Evolutionary conservation across 208 protist genomes (phyloP).

Genomic region (Vickermania ingenoplastis): DNA sequence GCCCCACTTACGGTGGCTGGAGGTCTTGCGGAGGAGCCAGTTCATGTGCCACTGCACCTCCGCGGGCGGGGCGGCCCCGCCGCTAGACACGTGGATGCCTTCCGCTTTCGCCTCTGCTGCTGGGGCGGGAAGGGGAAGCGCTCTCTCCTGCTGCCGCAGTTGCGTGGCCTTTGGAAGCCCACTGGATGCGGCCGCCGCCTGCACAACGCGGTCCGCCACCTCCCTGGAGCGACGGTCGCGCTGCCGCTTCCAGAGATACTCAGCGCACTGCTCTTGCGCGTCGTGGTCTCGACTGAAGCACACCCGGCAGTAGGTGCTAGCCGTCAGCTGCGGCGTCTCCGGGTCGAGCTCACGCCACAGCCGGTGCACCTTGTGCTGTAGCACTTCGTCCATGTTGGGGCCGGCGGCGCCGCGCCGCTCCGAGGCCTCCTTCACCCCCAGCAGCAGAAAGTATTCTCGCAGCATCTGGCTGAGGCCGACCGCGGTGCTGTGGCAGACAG

Average conservation of each 20-base stretch:
- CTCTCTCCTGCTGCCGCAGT: neutral
- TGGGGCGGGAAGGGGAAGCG: neutral
- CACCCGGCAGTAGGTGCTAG: constrained; percentile 46
- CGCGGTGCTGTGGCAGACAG: constrained; percentile 43
- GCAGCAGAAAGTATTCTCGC: constrained; percentile 77
- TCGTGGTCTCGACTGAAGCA: constrained; percentile 77
- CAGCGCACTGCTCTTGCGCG: constrained; percentile 48
- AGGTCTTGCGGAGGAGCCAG: constrained; percentile 33
- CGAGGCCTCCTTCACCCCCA: constrained; percentile 41
- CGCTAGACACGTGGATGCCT: no score
- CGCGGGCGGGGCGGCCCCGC: neutral
- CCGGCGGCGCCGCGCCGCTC: neutral
- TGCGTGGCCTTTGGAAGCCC: no score
- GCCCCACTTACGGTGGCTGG: constrained; percentile 49
- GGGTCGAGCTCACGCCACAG: constrained; percentile 68
- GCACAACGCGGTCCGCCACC: constrained; percentile 3
- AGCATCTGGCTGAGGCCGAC: constrained; percentile 54
- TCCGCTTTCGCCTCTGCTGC: neutral
- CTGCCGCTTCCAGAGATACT: constrained; percentile 60
- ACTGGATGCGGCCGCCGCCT: no score
- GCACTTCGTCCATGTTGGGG: constrained; percentile 27
- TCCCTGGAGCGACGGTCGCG: neutral
- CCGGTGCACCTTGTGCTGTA: constrained; percentile 86
- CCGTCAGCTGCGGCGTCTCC: constrained; percentile 53
- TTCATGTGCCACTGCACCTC: constrained; percentile 10